Percentiles rank a stretch among this genome's conserved stretches.
These are phyloP conservation scores for Mallotus repandus DNA, from an alignment of 441 rosid species.

Conservation along the genomic window DNA sequence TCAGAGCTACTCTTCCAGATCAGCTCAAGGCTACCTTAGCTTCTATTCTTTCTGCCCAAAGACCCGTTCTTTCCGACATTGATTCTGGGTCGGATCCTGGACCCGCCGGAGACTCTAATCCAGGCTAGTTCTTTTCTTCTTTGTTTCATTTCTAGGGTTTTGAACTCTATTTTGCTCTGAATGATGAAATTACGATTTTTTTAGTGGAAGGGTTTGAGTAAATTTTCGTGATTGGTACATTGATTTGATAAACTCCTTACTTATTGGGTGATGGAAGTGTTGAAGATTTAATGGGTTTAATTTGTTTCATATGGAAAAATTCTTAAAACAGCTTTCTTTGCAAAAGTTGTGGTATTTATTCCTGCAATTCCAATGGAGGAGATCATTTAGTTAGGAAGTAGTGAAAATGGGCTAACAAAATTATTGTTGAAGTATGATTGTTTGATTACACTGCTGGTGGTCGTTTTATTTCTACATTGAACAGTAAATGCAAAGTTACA, in stretches of 20 bases:
- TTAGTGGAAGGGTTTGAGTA: neutral
- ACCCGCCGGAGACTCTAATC: constrained; percentile 22
- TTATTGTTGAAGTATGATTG: too few species aligned
- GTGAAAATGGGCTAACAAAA: too few species aligned
- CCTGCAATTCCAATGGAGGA: too few species aligned
- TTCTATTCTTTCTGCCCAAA: constrained; percentile 39
- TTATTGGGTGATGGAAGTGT: too few species aligned
- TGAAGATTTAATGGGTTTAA: too few species aligned
- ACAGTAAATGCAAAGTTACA: neutral
- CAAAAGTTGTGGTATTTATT: too few species aligned
- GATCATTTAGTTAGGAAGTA: too few species aligned
- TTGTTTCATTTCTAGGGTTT: constrained; percentile 25
- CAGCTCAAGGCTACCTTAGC: constrained; percentile 43
- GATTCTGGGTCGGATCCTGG: constrained; percentile 33
- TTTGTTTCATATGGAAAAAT: too few species aligned
- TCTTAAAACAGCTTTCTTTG: too few species aligned
- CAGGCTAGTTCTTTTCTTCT: constrained; percentile 29
- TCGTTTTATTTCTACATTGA: too few species aligned
- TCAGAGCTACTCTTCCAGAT: constrained; percentile 49
- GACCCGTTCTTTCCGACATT: constrained; percentile 29
- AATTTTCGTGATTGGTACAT: neutral
- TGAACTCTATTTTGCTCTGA: neutral
- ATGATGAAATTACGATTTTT: neutral
- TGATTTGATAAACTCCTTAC: too few species aligned
- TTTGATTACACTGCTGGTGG: too few species aligned